Evolutionary conservation across 768 basidiomycete genomes (phyloP), one percentile per base, ranked within the genome.

Genomic region (Tephrocybe sp.): DNA sequence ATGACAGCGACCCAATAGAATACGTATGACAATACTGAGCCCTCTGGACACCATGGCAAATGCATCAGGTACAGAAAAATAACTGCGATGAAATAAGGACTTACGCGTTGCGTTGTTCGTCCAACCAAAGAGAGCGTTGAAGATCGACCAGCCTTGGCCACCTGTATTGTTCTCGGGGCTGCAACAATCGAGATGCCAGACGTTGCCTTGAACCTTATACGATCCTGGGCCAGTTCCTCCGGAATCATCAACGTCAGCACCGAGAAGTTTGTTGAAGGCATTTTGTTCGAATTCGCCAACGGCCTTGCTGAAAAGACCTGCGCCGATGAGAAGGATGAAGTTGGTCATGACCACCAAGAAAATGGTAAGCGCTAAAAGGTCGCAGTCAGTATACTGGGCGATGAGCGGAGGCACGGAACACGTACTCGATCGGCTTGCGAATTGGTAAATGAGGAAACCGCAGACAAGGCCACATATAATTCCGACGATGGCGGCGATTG

Each of bases 311-410:
- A 96, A 93, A 22, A 99, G 79, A 13, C 96, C 96, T 0, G 96
- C 87, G 22, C 96, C 96, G 67, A 99, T 92, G 60, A 98, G 83
- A 57, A 98, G 79, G 41, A 98, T 73, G 56, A 98, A 70, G 73
- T 91, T 91, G 45, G 96, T 96, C 77, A 97, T 98, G 45, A 83
- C 74, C 60, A 98, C 71, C 48, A 99, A 79, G 85, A 98, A 98
- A 57, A 93, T 71, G 31, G 81, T 84, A 31, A 98, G 73, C 1
- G 92, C 89, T 82, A 42, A 30, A 33, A 52, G 34, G 16, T 38
- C 6, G 16, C 23, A 22, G 31, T 39, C 10, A 39, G 45, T n/a
- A 38, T n/a, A 34, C 22, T 19, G 22, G 26, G 13, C 1, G 20
- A 19, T 39, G 13, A 11, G 13, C 12, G 12, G 6, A 35, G 12